These are phyloP conservation scores for Rhizoclosmatium sp. DNA, from an alignment of 192 early-diverging fungal genomes.

Conservation along the genomic window DNA sequence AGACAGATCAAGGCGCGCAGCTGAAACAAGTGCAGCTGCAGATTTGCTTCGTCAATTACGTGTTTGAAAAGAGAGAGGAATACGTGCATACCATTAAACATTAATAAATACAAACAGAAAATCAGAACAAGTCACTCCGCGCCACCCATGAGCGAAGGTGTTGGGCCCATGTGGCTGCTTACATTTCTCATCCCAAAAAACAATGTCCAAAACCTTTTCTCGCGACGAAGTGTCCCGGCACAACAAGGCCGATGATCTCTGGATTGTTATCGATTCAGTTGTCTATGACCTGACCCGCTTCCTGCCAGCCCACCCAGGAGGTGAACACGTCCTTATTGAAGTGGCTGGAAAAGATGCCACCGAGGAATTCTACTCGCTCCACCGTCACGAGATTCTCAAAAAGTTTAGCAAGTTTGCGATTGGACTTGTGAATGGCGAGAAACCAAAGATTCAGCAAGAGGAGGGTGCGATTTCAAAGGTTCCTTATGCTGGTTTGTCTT, in stretches of 20 bases:
- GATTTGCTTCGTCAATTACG: not conserved
- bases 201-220: slow-evolving; percentile 29
- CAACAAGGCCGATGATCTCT: slow-evolving; percentile 45
- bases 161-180: no score
- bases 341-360: slow-evolving; percentile 55
- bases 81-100: no score
- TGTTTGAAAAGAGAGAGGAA: no score
- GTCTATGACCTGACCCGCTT: slow-evolving; percentile 46
- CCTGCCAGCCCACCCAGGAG: slow-evolving; percentile 50
- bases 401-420: slow-evolving; percentile 26
- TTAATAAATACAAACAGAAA: no score
- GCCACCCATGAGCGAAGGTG: no score
- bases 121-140: no score
- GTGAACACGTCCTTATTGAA: slow-evolving; percentile 48
- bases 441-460: slow-evolving; percentile 42
- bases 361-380: slow-evolving; percentile 29
- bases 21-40: not conserved
- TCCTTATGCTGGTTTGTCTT: slow-evolving; percentile 10
- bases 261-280: slow-evolving; percentile 39
- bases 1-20: not conserved
- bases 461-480: slow-evolving; percentile 37
- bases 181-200: not conserved
- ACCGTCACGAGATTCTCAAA: slow-evolving; percentile 15
- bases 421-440: slow-evolving; percentile 48
- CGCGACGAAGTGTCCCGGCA: slow-evolving; percentile 57